Evolutionary conservation across 1,284 basidiomycete species (phyloP).

Genomic region (Fomitopsis pinicola): DNA sequence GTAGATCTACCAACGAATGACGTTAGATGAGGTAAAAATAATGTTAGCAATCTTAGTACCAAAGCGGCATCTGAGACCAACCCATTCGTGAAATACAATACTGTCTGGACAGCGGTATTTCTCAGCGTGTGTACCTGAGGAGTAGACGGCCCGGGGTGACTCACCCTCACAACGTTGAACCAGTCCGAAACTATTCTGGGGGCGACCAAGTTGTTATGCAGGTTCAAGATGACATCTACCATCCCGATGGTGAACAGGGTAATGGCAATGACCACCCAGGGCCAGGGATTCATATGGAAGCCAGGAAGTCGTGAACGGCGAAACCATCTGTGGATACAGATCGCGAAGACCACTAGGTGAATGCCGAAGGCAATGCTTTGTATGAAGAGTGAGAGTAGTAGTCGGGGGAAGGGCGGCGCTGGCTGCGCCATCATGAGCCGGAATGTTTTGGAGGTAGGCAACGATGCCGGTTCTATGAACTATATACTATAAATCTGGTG

Average conservation of each 20-base stretch:
- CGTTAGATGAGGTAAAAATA: background rate
- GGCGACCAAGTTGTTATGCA: constrained; percentile 19
- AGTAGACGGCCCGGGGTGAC: background rate
- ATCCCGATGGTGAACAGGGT: constrained; percentile 12
- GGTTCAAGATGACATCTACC: constrained; percentile 16
- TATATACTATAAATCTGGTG: background rate
- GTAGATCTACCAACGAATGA: constrained; percentile 6
- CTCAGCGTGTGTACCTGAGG: background rate
- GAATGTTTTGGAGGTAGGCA: background rate
- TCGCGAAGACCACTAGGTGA: background rate
- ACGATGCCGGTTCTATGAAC: background rate
- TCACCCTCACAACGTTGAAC: constrained; percentile 17
- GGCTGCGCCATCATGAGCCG: background rate
- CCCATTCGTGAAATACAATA: background rate
- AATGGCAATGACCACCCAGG: constrained; percentile 8
- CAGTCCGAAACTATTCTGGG: constrained; percentile 20
- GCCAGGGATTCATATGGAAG: constrained; percentile 1
- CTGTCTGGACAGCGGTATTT: background rate
- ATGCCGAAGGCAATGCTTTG: constrained; percentile 1
- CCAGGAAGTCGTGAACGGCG: background rate
- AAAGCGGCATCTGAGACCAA: background rate
- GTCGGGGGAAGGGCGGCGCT: background rate
- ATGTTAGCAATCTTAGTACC: background rate
- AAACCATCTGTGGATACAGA: background rate
- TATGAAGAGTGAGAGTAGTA: constrained; percentile 1